Conservation (phyloP, 2,329 filamentous ascomycete species). For the Delphinella strobiligena region DNA sequence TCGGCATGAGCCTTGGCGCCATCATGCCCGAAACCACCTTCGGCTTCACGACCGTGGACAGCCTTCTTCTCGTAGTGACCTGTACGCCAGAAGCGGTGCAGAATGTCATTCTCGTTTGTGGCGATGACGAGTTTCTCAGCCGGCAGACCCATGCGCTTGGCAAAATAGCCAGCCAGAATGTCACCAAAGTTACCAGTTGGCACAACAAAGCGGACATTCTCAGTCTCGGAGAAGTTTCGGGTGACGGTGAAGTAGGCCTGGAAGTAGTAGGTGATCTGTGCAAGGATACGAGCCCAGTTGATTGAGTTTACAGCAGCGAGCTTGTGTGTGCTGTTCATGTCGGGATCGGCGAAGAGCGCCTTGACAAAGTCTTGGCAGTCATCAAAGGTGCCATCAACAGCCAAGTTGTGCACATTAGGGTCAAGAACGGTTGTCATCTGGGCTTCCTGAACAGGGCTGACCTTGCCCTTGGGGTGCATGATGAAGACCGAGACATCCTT, state of each 20-base stretch:
- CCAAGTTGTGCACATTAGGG: slow-evolving; percentile 82
- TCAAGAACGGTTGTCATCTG: slow-evolving; percentile 96
- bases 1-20: slow-evolving; percentile 51
- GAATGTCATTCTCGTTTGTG: slow-evolving; percentile 95
- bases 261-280: slow-evolving; percentile 97
- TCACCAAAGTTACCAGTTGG: slow-evolving; percentile 97
- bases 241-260: slow-evolving; percentile 82
- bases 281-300: slow-evolving; percentile 89
- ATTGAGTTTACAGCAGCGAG: slow-evolving; percentile 94
- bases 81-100: slow-evolving; percentile 88
- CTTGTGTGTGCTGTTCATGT: slow-evolving; percentile 70
- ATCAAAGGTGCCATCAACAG: slow-evolving; percentile 84
- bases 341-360: slow-evolving; percentile 73
- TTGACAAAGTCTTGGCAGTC: slow-evolving; percentile 98
- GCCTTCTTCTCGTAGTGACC: slow-evolving; percentile 81
- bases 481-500: slow-evolving; percentile 97
- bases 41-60: slow-evolving; percentile 43
- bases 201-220: slow-evolving; percentile 69
- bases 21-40: slow-evolving; percentile 42
- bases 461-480: slow-evolving; percentile 78
- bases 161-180: slow-evolving; percentile 87
- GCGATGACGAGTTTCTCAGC: slow-evolving; percentile 81
- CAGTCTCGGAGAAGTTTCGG: slow-evolving; percentile 29
- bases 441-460: slow-evolving; percentile 84
- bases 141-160: slow-evolving; percentile 78